These are phyloP conservation scores for Rhypophila decipiens DNA, from an alignment of 495 filamentous ascomycete genomes.

Conservation along the genomic window DNA sequence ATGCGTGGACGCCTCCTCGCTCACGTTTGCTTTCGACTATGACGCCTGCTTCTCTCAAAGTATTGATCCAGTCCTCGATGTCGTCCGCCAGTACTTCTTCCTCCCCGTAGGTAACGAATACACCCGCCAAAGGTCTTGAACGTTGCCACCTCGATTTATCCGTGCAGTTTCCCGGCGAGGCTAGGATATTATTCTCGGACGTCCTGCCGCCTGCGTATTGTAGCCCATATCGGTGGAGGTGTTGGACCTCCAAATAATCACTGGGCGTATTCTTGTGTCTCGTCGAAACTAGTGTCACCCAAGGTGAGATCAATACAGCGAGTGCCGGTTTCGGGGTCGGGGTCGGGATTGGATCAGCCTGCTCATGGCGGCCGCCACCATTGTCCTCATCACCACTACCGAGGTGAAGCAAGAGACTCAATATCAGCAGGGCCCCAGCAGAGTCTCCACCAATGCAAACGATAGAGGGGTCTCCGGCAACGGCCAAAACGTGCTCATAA, in stretches of 20 bases:
- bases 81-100: slow-evolving; percentile 68
- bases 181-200: slow-evolving; percentile 44
- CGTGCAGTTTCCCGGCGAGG: slow-evolving; percentile 62
- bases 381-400: slow-evolving; percentile 17
- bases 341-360: slow-evolving; percentile 5
- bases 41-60: slow-evolving; percentile 42
- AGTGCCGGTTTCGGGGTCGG: slow-evolving; percentile 35
- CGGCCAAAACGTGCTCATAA: slow-evolving; percentile 58
- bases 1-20: slow-evolving; percentile 63
- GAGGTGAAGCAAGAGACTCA: slow-evolving; percentile 59
- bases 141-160: slow-evolving; percentile 56
- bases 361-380: too few species aligned
- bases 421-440: slow-evolving; percentile 62
- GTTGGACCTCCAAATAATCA: slow-evolving; percentile 52
- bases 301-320: slow-evolving; percentile 54
- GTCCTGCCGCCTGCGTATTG: slow-evolving; percentile 53
- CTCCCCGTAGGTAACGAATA: slow-evolving; percentile 58
- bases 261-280: slow-evolving; percentile 51
- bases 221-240: slow-evolving; percentile 54
- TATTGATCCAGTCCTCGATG: slow-evolving; percentile 44
- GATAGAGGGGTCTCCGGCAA: slow-evolving; percentile 43
- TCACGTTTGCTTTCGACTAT: slow-evolving; percentile 45
- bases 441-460: slow-evolving; percentile 68
- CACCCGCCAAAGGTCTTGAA: slow-evolving; percentile 52
- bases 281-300: slow-evolving; percentile 52